Percentiles rank a stretch among this genome's conserved stretches.
These are phyloP conservation scores for Plectranthus barbatus DNA, from an alignment of 257 asterid species.

Conservation along the genomic window DNA sequence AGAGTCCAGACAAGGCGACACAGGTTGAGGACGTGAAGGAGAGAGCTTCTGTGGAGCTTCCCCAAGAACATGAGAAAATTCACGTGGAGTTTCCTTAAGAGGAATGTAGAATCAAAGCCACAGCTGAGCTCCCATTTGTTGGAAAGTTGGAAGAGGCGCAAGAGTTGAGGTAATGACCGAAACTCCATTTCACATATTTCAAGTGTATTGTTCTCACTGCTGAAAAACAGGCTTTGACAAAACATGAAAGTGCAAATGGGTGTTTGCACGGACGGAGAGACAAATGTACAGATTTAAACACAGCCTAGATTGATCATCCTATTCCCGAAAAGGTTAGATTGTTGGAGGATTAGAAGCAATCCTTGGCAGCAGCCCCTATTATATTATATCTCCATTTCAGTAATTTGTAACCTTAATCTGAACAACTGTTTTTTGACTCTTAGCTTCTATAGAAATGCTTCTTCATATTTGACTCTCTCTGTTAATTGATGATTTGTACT, in stretches of 20 bases:
- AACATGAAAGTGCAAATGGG: conserved; percentile 4
- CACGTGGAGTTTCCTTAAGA: conserved; percentile 20
- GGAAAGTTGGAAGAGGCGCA: conserved; percentile 20
- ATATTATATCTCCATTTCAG: conserved; percentile 16
- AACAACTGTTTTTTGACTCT: not conserved
- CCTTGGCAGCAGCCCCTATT: conserved; percentile 19
- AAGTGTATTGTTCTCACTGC: conserved; percentile 17
- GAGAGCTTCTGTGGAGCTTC: not conserved
- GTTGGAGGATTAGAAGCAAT: conserved; percentile 29
- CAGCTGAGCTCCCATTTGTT: conserved; percentile 19
- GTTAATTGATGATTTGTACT: not conserved
- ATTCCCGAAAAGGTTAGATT: conserved; percentile 17
- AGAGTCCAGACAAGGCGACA: not conserved
- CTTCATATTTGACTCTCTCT: not conserved
- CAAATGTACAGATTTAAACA: conserved; percentile 39
- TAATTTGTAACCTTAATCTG: conserved; percentile 27
- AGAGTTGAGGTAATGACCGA: conserved; percentile 16
- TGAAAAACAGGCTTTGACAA: not conserved
- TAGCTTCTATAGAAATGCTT: conserved; percentile 2
- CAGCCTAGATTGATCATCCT: conserved; percentile 11
- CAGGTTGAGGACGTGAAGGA: not conserved
- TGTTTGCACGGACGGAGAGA: conserved; percentile 20
- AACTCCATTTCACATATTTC: conserved; percentile 10
- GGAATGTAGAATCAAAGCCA: conserved; percentile 10
- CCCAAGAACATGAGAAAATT: not conserved